These are phyloP conservation scores for Ophiostoma sp. DNA, from an alignment of 2,329 filamentous ascomycete species.

Conservation along the genomic window DNA sequence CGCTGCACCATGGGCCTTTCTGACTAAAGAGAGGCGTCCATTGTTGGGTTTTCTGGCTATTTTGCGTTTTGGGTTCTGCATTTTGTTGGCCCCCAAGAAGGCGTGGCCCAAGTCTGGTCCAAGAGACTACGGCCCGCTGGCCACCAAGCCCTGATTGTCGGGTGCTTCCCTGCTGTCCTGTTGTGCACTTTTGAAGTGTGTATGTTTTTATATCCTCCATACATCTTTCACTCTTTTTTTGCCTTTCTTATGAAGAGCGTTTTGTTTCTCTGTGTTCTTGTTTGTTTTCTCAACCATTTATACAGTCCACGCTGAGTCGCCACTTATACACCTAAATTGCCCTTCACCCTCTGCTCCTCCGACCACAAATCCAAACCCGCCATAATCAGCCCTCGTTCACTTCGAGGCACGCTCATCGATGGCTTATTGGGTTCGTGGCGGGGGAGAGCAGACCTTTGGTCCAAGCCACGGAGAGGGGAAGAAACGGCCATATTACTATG, in stretches of 20 bases:
- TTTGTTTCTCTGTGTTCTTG: neutral
- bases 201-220: constrained; percentile 7
- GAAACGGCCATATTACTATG: constrained; percentile 18
- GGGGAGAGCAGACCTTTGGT: constrained; percentile 15
- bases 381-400: constrained; percentile 1
- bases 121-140: neutral
- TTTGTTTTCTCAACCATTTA: neutral
- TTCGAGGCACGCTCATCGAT: constrained; percentile 12
- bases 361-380: constrained; percentile 12
- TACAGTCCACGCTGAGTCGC: neutral
- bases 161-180: neutral
- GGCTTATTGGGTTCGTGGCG: constrained; percentile 25
- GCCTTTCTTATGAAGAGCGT: neutral
- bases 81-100: neutral
- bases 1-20: constrained; percentile 1
- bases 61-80: neutral
- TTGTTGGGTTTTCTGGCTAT: too few species aligned
- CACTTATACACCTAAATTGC: neutral
- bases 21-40: neutral
- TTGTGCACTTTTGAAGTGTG: neutral
- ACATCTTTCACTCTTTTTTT: neutral
- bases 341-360: constrained; percentile 11
- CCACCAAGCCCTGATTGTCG: neutral
- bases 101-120: neutral
- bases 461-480: neutral